These are phyloP conservation scores for Globisporangium parvum DNA, from an alignment of 352 stramenopile genomes.

Conservation along the genomic window DNA sequence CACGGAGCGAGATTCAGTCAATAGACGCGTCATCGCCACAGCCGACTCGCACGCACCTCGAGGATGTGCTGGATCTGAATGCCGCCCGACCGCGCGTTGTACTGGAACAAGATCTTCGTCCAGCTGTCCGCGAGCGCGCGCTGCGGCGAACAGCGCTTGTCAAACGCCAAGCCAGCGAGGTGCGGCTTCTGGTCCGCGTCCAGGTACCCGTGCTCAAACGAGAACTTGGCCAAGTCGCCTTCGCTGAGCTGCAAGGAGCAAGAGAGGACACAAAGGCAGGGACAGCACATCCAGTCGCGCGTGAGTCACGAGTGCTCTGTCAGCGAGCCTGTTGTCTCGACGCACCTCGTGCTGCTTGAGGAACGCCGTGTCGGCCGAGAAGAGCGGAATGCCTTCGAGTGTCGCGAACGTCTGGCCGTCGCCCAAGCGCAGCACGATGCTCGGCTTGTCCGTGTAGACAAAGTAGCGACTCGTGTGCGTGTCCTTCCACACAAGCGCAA, in stretches of 20 bases:
- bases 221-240: constrained; percentile 76
- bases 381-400: constrained; percentile 65
- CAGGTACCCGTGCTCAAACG: constrained; percentile 59
- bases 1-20: not conserved
- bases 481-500: constrained; percentile 90
- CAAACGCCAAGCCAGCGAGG: constrained; percentile 50
- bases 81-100: constrained; percentile 51
- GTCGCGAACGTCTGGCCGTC: constrained; percentile 46
- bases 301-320: not conserved
- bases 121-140: constrained; percentile 81
- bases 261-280: not conserved
- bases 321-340: not conserved
- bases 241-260: constrained; percentile 37
- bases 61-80: constrained; percentile 60
- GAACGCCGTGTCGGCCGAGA: constrained; percentile 35
- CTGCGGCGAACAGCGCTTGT: constrained; percentile 76
- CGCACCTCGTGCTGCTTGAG: constrained; percentile 62
- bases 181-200: constrained; percentile 36
- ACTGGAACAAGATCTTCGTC: constrained; percentile 87
- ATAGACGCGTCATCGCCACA: too few species aligned
- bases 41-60: constrained; percentile 37
- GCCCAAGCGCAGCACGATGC: constrained; percentile 65
- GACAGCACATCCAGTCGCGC: not conserved
- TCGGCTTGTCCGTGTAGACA: constrained; percentile 57
- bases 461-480: constrained; percentile 79